phyloP scores from a whole-genome alignment of 2,329 filamentous ascomycete species.

The Stenocarpella maydis region DNA sequence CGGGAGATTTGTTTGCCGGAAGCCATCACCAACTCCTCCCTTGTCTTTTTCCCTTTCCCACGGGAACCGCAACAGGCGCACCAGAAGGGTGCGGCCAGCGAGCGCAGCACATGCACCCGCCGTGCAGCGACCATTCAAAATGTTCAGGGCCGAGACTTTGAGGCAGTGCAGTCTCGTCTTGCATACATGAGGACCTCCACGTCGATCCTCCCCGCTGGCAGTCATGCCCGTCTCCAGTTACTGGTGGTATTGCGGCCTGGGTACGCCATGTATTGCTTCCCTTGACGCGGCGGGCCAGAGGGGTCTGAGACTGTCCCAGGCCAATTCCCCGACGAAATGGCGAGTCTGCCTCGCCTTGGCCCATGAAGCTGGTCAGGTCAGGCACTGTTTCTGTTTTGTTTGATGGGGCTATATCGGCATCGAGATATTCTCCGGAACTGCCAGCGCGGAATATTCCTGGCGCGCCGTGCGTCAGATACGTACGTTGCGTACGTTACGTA shows the following conservation, averaged over 20 bases:
- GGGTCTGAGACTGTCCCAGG: conserved; percentile 8
- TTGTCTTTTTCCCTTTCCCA: background rate
- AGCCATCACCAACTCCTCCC: background rate
- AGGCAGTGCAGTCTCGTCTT: conserved; percentile 23
- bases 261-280: background rate
- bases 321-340: background rate
- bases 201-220: background rate
- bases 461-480: background rate
- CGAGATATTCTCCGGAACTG: background rate
- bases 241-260: background rate
- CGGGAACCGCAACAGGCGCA: conserved; percentile 1
- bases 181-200: background rate
- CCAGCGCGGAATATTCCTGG: background rate
- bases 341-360: conserved; percentile 24
- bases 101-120: background rate
- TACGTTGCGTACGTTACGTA: background rate
- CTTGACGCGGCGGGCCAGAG: background rate
- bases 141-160: conserved; percentile 8
- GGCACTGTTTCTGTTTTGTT: background rate
- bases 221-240: background rate
- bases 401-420: conserved; percentile 1
- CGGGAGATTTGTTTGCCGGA: background rate
- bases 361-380: conserved; percentile 2
- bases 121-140: background rate
- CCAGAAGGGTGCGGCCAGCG: background rate